phyloP scores from a whole-genome alignment of 2,329 filamentous ascomycete species.

The Dothistroma septosporum region DNA sequence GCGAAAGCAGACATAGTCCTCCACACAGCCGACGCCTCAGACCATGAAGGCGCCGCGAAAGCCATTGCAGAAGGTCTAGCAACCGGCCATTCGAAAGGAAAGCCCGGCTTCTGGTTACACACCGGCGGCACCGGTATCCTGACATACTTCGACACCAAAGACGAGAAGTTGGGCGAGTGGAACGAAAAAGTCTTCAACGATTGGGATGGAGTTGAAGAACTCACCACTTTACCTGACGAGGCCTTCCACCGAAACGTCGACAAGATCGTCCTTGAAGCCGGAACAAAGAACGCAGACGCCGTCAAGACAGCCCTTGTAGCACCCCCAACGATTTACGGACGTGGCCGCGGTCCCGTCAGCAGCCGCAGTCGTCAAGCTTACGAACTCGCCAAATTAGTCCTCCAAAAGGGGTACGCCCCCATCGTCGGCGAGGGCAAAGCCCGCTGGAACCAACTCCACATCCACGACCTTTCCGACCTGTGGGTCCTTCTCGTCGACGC shows the following conservation, averaged over 20 bases:
- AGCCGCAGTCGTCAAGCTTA: constrained; percentile 57
- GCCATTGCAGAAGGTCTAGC: constrained; percentile 53
- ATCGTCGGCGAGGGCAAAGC: constrained; percentile 56
- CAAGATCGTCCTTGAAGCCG: constrained; percentile 57
- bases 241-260: constrained; percentile 66
- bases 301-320: constrained; percentile 63
- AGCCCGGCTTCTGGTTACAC: constrained; percentile 45
- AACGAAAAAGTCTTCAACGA: constrained; percentile 54
- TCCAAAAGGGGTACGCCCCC: constrained; percentile 53
- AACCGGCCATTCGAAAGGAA: constrained; percentile 40
- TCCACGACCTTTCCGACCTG: constrained; percentile 55
- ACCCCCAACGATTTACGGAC: constrained; percentile 52
- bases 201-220: constrained; percentile 52
- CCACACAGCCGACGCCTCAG: constrained; percentile 44
- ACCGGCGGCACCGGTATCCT: constrained; percentile 56
- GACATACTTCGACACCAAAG: constrained; percentile 48
- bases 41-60: constrained; percentile 45
- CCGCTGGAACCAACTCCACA: constrained; percentile 55
- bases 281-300: constrained; percentile 41
- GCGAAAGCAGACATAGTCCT: constrained; percentile 51
- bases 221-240: constrained; percentile 51
- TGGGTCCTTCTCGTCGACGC: constrained; percentile 49
- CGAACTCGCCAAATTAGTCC: constrained; percentile 48
- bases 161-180: constrained; percentile 46
- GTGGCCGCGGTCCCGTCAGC: constrained; percentile 51